phyloP scores from a whole-genome alignment of 1,284 basidiomycete genomes.

The Apiotrichum sp. region DNA sequence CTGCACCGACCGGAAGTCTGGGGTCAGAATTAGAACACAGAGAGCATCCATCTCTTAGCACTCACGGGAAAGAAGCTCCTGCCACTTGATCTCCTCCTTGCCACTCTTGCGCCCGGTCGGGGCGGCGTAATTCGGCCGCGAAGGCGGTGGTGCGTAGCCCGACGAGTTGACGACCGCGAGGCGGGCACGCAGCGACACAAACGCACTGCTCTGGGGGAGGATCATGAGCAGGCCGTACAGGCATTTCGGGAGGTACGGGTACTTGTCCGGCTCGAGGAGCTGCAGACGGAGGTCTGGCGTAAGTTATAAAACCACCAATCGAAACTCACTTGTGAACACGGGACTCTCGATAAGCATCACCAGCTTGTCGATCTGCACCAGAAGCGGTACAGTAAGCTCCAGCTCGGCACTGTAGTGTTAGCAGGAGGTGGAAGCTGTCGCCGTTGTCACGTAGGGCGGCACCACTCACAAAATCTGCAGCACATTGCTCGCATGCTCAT shows the following conservation, averaged over 20 bases:
- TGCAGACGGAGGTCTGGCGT: constrained; percentile 83
- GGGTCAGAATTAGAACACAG: neutral
- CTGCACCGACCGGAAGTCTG: constrained; percentile 70
- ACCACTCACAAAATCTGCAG: constrained; percentile 83
- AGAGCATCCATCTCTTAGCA: constrained; percentile 30
- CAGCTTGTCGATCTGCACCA: constrained; percentile 96
- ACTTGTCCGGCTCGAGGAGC: constrained; percentile 90
- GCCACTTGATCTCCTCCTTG: constrained; percentile 89
- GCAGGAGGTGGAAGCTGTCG: neutral
- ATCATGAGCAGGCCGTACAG: constrained; percentile 97
- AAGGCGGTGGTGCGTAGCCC: constrained; percentile 66
- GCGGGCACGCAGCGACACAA: constrained; percentile 88
- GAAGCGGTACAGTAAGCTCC: constrained; percentile 87
- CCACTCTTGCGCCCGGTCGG: constrained; percentile 58
- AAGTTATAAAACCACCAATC: neutral
- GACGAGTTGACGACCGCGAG: constrained; percentile 91
- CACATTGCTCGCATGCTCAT: constrained; percentile 96
- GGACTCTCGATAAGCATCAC: constrained; percentile 98
- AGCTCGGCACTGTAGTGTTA: constrained; percentile 68
- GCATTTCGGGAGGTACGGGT: constrained; percentile 95
- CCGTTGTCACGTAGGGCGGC: too few relatives aligned
- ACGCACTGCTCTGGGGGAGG: constrained; percentile 92
- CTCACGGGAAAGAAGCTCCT: constrained; percentile 67
- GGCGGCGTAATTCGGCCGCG: constrained; percentile 22
- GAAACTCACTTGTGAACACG: constrained; percentile 81